Conservation (phyloP, 2,329 filamentous ascomycete species). For the Aspergillus costaricaensis region DNA sequence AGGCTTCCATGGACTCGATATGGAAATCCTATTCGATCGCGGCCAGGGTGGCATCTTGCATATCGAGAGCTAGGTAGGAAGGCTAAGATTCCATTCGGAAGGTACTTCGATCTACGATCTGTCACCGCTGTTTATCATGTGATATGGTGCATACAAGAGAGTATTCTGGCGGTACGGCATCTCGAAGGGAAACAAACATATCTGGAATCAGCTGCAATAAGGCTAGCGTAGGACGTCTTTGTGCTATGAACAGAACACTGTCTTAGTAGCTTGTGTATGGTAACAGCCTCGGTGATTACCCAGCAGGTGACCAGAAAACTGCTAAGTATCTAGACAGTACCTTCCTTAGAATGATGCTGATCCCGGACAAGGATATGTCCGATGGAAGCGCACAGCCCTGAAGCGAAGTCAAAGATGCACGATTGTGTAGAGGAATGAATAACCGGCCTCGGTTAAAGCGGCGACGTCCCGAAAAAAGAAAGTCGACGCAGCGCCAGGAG, state of each 20-base stretch:
- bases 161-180: neutral
- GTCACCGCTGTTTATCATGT: conserved; percentile 10
- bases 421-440: neutral
- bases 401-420: neutral
- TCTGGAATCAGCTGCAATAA: neutral
- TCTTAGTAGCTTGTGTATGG: neutral
- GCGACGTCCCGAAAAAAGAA: neutral
- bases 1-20: neutral
- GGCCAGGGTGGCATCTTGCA: neutral
- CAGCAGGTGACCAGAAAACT: too few species aligned
- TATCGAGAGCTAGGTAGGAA: neutral
- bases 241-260: neutral
- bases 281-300: neutral
- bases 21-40: neutral
- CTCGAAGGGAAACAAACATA: neutral
- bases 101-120: neutral
- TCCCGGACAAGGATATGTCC: neutral
- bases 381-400: neutral
- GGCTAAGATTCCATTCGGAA: neutral
- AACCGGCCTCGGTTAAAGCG: neutral
- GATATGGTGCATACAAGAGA: neutral
- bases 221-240: neutral
- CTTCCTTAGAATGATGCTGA: neutral
- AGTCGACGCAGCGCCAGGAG: conserved; percentile 1
- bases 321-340: neutral